Evolutionary conservation across 2,329 filamentous ascomycete species (phyloP).

Genomic region (Sclerotiophoma versabilis): DNA sequence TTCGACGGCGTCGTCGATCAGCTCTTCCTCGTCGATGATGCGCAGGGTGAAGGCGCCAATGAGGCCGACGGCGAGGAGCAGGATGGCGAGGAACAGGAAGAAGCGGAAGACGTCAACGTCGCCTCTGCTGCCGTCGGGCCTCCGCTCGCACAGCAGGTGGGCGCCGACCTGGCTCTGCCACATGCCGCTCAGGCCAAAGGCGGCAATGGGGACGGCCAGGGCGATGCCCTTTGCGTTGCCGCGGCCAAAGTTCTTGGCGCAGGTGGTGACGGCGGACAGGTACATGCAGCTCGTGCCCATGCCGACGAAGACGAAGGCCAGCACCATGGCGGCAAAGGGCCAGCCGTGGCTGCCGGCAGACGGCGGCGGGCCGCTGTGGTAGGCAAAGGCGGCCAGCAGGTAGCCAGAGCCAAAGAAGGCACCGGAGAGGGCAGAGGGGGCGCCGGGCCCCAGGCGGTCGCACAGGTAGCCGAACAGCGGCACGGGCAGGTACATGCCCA

Average conservation of each 20-base stretch:
- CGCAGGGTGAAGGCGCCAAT: conserved; percentile 76
- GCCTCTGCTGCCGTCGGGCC: conserved; percentile 66
- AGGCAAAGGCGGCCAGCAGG: conserved; percentile 80
- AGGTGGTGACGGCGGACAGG: conserved; percentile 87
- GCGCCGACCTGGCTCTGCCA: conserved; percentile 92
- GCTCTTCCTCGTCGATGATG: conserved; percentile 82
- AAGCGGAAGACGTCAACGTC: conserved; percentile 80
- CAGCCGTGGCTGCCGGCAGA: conserved; percentile 63
- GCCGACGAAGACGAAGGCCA: conserved; percentile 84
- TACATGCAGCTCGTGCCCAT: conserved; percentile 89
- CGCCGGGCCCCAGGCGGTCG: conserved; percentile 83
- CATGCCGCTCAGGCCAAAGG: conserved; percentile 93
- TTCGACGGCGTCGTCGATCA: conserved; percentile 89
- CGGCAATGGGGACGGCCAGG: conserved; percentile 87
- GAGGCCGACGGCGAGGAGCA: conserved; percentile 74
- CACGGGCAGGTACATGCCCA: conserved; percentile 92
- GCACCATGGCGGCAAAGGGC: conserved; percentile 83
- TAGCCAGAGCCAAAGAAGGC: conserved; percentile 83
- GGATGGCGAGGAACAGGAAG: conserved; percentile 81
- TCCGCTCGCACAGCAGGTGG: conserved; percentile 74
- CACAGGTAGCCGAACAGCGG: conserved; percentile 89
- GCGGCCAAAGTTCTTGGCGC: conserved; percentile 96
- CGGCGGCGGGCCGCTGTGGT: conserved; percentile 65
- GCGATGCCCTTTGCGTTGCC: conserved; percentile 88
- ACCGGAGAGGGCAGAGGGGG: conserved; percentile 75